These are phyloP conservation scores for Alnus rubra DNA, from an alignment of 306 rosid species.

Conservation along the genomic window DNA sequence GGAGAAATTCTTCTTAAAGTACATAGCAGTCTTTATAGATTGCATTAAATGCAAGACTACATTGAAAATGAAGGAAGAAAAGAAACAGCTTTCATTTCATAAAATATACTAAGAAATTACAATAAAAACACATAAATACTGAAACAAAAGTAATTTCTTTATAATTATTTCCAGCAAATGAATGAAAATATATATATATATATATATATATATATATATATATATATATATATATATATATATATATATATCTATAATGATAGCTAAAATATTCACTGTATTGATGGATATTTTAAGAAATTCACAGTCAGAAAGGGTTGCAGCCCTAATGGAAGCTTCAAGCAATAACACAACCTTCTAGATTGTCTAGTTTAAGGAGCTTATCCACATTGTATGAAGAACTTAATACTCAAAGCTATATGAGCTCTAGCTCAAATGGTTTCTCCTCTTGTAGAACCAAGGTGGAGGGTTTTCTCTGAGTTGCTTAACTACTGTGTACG, in stretches of 20 bases:
- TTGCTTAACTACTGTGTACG: not conserved
- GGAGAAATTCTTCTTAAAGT: not conserved
- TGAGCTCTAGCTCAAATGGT: not conserved
- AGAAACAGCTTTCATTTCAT: not conserved
- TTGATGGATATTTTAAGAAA: not conserved
- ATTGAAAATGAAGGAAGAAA: slow-evolving; percentile 13
- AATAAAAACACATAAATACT: slow-evolving; percentile 13
- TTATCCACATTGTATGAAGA: not conserved
- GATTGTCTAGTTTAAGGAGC: not conserved
- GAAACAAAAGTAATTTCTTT: not conserved
- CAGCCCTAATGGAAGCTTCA: not conserved
- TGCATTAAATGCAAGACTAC: slow-evolving; percentile 20
- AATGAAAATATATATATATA: too few relatives aligned
- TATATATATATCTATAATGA: not conserved
- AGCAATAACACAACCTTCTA: not conserved
- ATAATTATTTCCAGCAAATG: not conserved
- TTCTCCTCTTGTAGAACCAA: not conserved
- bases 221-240: too few relatives aligned
- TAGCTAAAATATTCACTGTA: not conserved
- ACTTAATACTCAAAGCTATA: not conserved
- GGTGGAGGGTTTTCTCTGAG: not conserved
- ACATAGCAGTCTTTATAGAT: slow-evolving; percentile 9
- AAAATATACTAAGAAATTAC: not conserved
- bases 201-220: too few relatives aligned
- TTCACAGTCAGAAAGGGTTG: not conserved